Base-by-base conservation (phyloP, 805 yeast species). In the Spathaspora hagerdaliae region DNA sequence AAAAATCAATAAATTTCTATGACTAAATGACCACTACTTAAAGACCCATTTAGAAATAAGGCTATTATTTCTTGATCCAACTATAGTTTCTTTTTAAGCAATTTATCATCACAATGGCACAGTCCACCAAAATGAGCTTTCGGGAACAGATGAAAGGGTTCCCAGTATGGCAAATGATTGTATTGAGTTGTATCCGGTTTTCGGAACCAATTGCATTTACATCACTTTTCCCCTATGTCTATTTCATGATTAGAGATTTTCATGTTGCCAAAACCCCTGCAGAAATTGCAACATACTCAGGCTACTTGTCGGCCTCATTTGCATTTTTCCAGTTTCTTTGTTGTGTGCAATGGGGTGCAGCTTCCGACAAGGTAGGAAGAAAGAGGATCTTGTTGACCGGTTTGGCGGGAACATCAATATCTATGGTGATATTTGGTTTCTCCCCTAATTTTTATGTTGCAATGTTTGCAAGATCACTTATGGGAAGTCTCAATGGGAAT, bases 131-230 rank as follows among this genome's bases (percentile, higher is more conserved):
- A 24, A 49, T 47, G 12, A 43, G 67, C 5, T 75, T 77, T 51
- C 60, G 68, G 37, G 75, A 79, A 49, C 83, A 77, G 54, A 67
- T 81, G 66, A 61, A 56, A 36, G 85, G 79, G 24, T 79, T 81
- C 55, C 86, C 86, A 13, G 65, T 73, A 55, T 63, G 73, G 56
- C 85, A 81, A 50, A 66, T 68, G 59, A 42, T 51, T 31, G 67
- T 65, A 45, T 56, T 68, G 6, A 51, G 67, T 27, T 49, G 74
- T 27, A 75, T 80, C 41, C 64, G 86, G 46, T 75, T 81, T 48
- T 71, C 81, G 10, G 86, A 81, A 56, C 86, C 87, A 1, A 71
- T 82, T 15, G 78, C 85, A 2, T 82, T 81, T 64, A 78, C 85
- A 3, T 79, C 85, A 5, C 59, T 81, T 31, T 81, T 82, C 55